phyloP scores from a whole-genome alignment of 208 protist species.

The Crithidia fasciculata region DNA sequence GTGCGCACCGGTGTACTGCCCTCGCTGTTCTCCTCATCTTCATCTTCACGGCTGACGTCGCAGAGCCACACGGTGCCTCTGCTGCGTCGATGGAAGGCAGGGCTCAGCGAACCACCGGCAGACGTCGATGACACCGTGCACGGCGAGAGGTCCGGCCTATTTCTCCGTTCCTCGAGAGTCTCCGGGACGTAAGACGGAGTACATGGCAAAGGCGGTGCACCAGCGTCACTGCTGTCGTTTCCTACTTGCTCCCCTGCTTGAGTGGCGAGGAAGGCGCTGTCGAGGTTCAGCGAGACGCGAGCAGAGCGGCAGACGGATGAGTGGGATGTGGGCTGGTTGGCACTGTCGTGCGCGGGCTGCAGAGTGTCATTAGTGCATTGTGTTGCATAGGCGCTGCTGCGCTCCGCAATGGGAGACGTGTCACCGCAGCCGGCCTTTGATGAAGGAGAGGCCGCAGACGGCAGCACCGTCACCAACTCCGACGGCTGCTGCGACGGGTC shows the following conservation, averaged over 20 bases:
- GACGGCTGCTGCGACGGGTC: background rate
- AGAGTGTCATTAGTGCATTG: background rate
- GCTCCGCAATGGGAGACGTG: background rate
- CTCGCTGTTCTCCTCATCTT: background rate
- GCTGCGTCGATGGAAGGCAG: background rate
- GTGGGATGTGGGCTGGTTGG: background rate
- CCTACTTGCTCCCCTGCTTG: background rate
- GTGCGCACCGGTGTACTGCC: background rate
- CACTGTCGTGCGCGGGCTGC: background rate
- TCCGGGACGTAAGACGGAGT: background rate
- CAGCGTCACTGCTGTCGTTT: background rate
- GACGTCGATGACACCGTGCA: conserved; percentile 10
- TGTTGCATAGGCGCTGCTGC: background rate
- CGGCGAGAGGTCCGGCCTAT: conserved; percentile 3
- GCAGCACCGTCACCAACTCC: background rate
- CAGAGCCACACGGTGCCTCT: background rate
- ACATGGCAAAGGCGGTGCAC: background rate
- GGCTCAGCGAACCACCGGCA: background rate
- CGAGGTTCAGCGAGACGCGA: background rate
- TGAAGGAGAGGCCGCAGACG: too few species aligned
- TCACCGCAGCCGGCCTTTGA: too few species aligned
- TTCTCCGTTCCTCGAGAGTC: background rate
- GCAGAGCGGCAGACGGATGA: background rate
- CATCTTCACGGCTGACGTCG: conserved; percentile 14
- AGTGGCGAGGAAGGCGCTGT: background rate